Base-by-base conservation (phyloP, 2,329 filamentous ascomycete species). In the Epichloe gansuensis region DNA sequence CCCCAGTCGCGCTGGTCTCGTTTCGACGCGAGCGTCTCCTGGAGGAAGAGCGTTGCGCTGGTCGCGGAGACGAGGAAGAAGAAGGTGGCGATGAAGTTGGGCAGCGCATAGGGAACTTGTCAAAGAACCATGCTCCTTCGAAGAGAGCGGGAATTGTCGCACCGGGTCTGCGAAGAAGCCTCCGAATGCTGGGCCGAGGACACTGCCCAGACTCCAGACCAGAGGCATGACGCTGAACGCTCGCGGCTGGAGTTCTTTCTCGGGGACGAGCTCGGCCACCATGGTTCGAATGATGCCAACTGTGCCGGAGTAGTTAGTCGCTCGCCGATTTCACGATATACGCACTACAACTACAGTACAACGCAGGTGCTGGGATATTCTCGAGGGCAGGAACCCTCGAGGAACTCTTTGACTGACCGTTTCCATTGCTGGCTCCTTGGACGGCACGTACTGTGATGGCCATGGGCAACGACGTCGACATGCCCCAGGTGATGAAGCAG, bases 161-260 rank as follows among this genome's bases (percentile, higher is more conserved):
- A 84, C 82, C 0, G 91, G 91, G 54, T 88, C 84, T 8, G 90
- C 88, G 55, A 97, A 81, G 56, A 89, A 83, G 4, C 91, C 91
- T 31, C 91, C 91, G 62, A 97, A 86, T 4, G 82, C 84, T 1
- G 91, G 91, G 0, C 91, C 91, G 59, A 95, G 86, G 39, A 95
- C 88, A 38, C 83, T 86, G 0, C 91, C 91, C 50, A 96, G 73
- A 11, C 84, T 90, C 86, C 89, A 97, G 35, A 81, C 87, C 15
- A 97, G 71, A 4, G 91, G 91, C 91, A 97, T 96, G 46, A 97
- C 75, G 57, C 85, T 90, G 67, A 97, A 97, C 0, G 93, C 93
- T 50, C 82, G 76, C 0, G 91, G 91, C 63, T 96, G 91, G 6
- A 95, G 74, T 63, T 90, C 86, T 65, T 80, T 89, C 66, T 93